These are phyloP conservation scores for Xylaria telfairii DNA, from an alignment of 495 filamentous ascomycete species.

Conservation along the genomic window DNA sequence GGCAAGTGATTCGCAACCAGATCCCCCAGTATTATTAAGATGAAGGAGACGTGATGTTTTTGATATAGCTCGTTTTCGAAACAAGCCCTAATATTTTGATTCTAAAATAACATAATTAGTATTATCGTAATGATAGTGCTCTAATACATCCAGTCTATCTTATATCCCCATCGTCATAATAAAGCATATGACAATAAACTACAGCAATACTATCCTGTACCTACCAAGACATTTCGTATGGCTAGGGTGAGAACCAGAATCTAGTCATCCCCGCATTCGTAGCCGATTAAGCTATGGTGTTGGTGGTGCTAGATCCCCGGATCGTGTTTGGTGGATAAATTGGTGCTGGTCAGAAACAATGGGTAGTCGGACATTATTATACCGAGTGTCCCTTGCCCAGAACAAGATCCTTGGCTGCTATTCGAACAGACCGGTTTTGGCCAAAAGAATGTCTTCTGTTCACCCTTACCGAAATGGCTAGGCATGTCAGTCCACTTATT, in stretches of 20 bases:
- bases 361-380: slow-evolving; percentile 18
- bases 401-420: not conserved
- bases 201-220: not conserved
- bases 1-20: slow-evolving; percentile 9
- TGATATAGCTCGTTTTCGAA: not conserved
- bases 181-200: not conserved
- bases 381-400: slow-evolving; percentile 5
- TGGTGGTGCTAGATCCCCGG: not conserved
- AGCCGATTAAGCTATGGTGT: not conserved
- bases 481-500: not conserved
- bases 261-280: slow-evolving; percentile 10
- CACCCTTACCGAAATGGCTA: not conserved
- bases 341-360: not conserved
- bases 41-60: not conserved
- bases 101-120: not conserved
- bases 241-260: not conserved
- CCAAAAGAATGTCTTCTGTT: not conserved
- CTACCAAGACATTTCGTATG: slow-evolving; percentile 9
- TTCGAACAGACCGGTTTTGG: not conserved
- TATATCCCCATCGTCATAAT: not conserved
- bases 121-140: not conserved
- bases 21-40: not conserved
- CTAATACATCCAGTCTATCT: not conserved
- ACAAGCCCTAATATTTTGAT: not conserved
- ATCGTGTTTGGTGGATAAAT: slow-evolving; percentile 29